These are phyloP conservation scores for Hanseniaspora meyeri DNA, from an alignment of 805 yeast genomes.

Conservation along the genomic window DNA sequence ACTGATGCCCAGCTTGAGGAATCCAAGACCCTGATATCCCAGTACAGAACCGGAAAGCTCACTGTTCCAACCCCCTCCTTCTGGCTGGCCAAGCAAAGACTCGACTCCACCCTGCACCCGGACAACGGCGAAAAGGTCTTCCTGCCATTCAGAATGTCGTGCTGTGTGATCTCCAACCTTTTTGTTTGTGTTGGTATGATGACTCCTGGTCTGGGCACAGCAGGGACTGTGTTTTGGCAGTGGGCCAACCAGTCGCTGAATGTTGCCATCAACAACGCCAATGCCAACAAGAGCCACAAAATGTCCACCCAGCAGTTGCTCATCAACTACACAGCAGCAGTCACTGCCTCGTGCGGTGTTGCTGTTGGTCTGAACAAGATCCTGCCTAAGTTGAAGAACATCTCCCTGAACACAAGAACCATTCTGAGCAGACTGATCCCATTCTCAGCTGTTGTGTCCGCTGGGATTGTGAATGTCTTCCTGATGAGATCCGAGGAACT, in stretches of 20 bases:
- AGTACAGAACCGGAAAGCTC: slow-evolving; percentile 57
- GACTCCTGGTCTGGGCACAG: slow-evolving; percentile 81
- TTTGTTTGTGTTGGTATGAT: slow-evolving; percentile 97
- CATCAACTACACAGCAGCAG: slow-evolving; percentile 76
- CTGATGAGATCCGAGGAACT: slow-evolving; percentile 94
- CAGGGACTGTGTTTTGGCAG: slow-evolving; percentile 95
- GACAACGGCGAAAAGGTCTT: slow-evolving; percentile 90
- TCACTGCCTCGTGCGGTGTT: slow-evolving; percentile 86
- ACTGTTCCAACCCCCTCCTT: slow-evolving; percentile 61
- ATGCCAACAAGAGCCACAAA: slow-evolving; percentile 91
- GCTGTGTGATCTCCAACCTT: slow-evolving; percentile 82
- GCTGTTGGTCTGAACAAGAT: slow-evolving; percentile 84
- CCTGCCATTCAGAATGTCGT: slow-evolving; percentile 93
- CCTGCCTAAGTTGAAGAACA: slow-evolving; percentile 68
- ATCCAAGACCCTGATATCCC: slow-evolving; percentile 56
- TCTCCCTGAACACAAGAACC: slow-evolving; percentile 58
- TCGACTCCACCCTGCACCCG: slow-evolving; percentile 91
- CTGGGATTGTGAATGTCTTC: slow-evolving; percentile 92
- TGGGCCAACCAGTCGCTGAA: slow-evolving; percentile 92
- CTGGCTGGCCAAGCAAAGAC: slow-evolving; percentile 76
- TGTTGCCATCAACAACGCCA: slow-evolving; percentile 93
- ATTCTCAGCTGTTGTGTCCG: slow-evolving; percentile 95
- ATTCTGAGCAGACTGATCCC: slow-evolving; percentile 83
- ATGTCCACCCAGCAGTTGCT: slow-evolving; percentile 64
- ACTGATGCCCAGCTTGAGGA: slow-evolving; percentile 47